Evolutionary conservation across 805 yeast genomes (phyloP).

Genomic region (Scheffersomyces amazonensis): DNA sequence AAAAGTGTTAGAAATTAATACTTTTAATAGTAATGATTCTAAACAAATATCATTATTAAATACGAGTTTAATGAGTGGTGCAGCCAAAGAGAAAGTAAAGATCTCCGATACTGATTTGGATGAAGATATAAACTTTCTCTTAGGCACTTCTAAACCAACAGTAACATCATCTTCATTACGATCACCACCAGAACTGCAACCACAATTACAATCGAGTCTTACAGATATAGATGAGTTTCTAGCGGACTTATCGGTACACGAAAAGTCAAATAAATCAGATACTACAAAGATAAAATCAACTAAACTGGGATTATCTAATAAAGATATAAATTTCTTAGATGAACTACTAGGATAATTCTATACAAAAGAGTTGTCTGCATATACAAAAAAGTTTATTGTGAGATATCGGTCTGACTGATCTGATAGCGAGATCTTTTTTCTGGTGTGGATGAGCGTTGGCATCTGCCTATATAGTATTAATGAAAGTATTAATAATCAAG

Average conservation of each 20-base stretch:
- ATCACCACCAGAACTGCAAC: too few relatives aligned
- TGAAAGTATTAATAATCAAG: too few relatives aligned
- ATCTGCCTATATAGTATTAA: too few relatives aligned
- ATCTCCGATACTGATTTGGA: constrained; percentile 5
- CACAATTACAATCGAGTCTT: background rate
- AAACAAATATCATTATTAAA: constrained; percentile 22
- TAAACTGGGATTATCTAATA: too few relatives aligned
- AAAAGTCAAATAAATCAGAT: background rate
- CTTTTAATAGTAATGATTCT: constrained; percentile 20
- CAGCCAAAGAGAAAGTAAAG: background rate
- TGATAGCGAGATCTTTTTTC: too few relatives aligned
- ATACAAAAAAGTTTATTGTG: too few relatives aligned
- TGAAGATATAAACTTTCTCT: constrained; percentile 16
- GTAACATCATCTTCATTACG: too few relatives aligned
- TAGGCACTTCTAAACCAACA: too few relatives aligned
- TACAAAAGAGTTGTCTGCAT: too few relatives aligned
- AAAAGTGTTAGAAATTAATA: constrained; percentile 35
- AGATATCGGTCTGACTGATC: too few relatives aligned
- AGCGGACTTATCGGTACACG: background rate
- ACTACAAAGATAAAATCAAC: too few relatives aligned
- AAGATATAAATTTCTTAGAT: constrained; percentile 8
- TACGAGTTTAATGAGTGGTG: constrained; percentile 12
- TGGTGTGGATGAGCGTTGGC: too few relatives aligned
- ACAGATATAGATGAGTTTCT: constrained; percentile 7
- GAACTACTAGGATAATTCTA: constrained; percentile 7